These are phyloP conservation scores for Logfia minima DNA, from an alignment of 129 eudicot species.

Conservation along the genomic window DNA sequence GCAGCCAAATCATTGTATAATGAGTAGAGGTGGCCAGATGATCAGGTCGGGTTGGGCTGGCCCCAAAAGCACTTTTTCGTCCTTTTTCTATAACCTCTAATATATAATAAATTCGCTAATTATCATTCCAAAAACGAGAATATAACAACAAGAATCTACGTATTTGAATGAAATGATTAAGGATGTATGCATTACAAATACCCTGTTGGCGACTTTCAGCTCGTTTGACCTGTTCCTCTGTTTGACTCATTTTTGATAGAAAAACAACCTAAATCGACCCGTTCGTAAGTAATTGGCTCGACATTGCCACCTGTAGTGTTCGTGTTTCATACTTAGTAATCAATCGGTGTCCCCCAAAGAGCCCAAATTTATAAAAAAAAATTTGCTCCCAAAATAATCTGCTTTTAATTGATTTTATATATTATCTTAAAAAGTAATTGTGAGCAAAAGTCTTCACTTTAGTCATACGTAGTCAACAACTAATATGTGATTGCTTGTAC, in stretches of 20 bases:
- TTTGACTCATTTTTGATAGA: neutral
- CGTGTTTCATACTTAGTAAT: neutral
- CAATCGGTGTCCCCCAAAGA: neutral
- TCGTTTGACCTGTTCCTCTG: neutral
- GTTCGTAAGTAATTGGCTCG: too few relatives aligned
- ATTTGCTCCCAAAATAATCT: neutral
- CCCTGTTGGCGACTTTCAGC: neutral
- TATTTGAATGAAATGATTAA: neutral
- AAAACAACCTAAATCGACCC: neutral
- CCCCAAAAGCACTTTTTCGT: neutral
- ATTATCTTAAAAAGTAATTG: neutral
- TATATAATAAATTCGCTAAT: neutral
- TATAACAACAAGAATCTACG: neutral
- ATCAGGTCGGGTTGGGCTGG: neutral
- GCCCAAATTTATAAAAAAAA: neutral
- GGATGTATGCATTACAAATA: neutral
- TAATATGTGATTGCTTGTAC: slow-evolving; percentile 32
- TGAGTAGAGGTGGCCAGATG: neutral
- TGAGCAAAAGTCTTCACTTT: neutral
- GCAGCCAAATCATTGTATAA: neutral
- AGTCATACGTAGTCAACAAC: slow-evolving; percentile 13
- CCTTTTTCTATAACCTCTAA: neutral
- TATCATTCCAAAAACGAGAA: neutral
- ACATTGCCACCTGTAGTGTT: neutral
- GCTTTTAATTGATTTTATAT: neutral